Base-by-base conservation (phyloP, 441 rosid genomes). In the Adansonia grandidieri region DNA sequence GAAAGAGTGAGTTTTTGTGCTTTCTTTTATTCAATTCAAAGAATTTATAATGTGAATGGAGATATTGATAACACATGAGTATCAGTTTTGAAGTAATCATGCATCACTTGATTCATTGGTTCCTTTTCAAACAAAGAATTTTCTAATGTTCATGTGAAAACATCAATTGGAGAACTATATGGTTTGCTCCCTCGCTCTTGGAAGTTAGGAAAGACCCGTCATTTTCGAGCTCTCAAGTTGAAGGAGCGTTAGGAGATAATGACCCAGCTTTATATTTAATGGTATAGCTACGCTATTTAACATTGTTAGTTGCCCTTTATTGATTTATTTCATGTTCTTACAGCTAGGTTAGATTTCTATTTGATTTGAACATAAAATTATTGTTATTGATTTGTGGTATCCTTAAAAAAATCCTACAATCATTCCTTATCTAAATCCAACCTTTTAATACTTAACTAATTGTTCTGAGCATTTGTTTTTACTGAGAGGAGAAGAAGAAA, bases 141-240 rank as follows among this genome's bases (percentile, higher is more conserved):
- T 28, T 28, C 32, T 28, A 28, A 28, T 28, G 32, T 28, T 28
- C 32, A 28, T 28, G 32, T 28, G 32, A 28, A 28, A 28, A 28
- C 82, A 93, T 93, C 80, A 85, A 95, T 82, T 92, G 98, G 98
- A 95, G 93, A 82, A 28, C 32, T 28, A 1, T 93, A 92, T 77
- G 97, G 97, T 48, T 81, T 95, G 87, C 96, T 93, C 85, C 98
- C 98, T 48, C 98, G 92, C 32, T 28, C 32, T 28, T 28, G 32
- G 32, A 28, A 83, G 93, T 98, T 79, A 93, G 97, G 98, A 97
- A 95, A 81, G 98, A 95, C 81, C 98, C 97, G 53, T 79, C 96
- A 77, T 81, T 85, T 14, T 89, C 97, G 22, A 92, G 93, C 76
- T 11, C 87, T 75, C 95, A 93, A 75, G 95, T 91, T 80, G 97